phyloP scores from a whole-genome alignment of 441 rosid genomes.

The Sinapis alba region DNA sequence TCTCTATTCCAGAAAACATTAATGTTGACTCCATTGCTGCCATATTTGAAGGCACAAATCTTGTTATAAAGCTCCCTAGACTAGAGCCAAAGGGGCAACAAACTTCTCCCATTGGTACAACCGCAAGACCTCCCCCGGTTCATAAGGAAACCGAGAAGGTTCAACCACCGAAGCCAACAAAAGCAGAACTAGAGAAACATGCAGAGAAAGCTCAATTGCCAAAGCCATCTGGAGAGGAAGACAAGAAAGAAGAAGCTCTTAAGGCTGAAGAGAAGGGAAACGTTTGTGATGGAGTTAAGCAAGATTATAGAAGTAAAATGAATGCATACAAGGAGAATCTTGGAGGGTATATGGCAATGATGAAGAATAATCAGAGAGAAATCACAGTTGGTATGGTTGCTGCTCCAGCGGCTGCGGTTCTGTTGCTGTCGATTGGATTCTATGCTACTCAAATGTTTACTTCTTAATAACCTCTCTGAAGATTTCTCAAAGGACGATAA shows the following conservation, averaged over 20 bases:
- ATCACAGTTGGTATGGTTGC: constrained; percentile 30
- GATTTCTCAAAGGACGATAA: background rate
- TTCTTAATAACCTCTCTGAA: background rate
- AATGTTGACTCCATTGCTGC: constrained; percentile 47
- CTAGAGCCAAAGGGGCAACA: constrained; percentile 25
- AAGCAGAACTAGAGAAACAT: background rate
- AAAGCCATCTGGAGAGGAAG: constrained; percentile 19
- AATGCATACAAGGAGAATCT: constrained; percentile 33
- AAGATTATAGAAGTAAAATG: constrained; percentile 25
- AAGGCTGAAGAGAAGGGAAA: constrained; percentile 10
- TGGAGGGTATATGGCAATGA: constrained; percentile 36
- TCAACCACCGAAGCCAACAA: background rate
- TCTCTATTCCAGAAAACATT: constrained; percentile 43
- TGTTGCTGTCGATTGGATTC: constrained; percentile 36
- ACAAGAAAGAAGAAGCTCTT: background rate
- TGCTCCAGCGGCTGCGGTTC: constrained; percentile 26
- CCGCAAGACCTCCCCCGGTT: constrained; percentile 20
- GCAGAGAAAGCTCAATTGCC: constrained; percentile 8
- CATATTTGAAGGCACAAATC: constrained; percentile 46
- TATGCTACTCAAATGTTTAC: constrained; percentile 25
- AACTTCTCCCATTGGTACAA: constrained; percentile 2
- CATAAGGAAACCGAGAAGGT: constrained; percentile 5
- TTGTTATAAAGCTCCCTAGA: constrained; percentile 52
- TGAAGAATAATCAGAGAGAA: constrained; percentile 30
- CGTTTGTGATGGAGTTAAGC: constrained; percentile 17